phyloP scores from a whole-genome alignment of 2,329 filamentous ascomycete species.

The Hawksworthiomyces lignivorus region DNA sequence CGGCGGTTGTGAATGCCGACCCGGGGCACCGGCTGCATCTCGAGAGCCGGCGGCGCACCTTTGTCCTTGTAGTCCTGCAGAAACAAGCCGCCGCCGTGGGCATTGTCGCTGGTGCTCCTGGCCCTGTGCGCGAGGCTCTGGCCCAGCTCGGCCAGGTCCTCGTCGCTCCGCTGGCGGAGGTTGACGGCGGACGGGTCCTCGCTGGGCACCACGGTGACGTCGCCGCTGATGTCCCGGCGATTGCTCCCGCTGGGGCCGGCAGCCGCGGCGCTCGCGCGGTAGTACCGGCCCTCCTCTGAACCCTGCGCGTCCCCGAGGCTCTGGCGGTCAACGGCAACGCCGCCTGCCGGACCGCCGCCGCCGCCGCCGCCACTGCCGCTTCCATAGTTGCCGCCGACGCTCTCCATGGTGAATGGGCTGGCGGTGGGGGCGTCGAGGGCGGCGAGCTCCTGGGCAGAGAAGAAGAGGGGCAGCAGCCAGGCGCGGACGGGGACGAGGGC shows the following conservation, averaged over 20 bases:
- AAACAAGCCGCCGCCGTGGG: too few species aligned
- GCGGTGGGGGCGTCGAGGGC: slow-evolving; percentile 67
- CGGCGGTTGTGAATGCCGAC: slow-evolving; percentile 14
- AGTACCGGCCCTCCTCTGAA: too few species aligned
- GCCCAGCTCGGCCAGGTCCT: slow-evolving; percentile 14
- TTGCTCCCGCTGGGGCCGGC: background rate
- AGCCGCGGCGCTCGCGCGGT: background rate
- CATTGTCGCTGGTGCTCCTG: background rate
- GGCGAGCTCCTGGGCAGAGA: slow-evolving; percentile 52
- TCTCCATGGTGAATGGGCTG: slow-evolving; percentile 68
- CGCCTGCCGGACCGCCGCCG: background rate
- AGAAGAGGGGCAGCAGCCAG: slow-evolving; percentile 53
- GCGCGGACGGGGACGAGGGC: slow-evolving; percentile 60
- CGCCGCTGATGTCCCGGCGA: background rate
- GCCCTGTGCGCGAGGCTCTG: background rate
- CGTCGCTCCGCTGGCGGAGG: slow-evolving; percentile 1
- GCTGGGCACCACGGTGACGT: slow-evolving; percentile 1
- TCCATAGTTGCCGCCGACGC: slow-evolving; percentile 57
- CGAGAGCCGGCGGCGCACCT: background rate
- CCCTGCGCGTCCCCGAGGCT: too few species aligned
- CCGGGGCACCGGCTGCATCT: slow-evolving; percentile 6
- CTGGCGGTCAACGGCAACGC: too few species aligned
- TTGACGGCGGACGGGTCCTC: slow-evolving; percentile 2
- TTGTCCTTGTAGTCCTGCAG: too few species aligned
- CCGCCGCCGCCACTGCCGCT: slow-evolving; percentile 15